Evolutionary conservation across 2,329 filamentous ascomycete genomes (phyloP).

Genomic region (Penicillium sp.): DNA sequence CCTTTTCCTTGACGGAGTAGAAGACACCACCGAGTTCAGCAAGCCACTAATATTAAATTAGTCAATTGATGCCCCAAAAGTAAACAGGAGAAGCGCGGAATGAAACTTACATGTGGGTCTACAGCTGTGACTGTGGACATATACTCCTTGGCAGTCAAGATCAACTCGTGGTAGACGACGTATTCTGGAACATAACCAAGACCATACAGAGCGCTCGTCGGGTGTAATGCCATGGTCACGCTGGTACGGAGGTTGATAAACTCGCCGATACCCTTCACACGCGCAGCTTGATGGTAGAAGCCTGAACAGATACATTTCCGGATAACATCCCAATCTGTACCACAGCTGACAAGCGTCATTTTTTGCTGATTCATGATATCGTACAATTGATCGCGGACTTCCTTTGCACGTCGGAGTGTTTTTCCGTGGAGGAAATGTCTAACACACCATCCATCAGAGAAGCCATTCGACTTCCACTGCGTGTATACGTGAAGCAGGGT

Average conservation of each 20-base stretch:
- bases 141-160: constrained; percentile 95
- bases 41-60: constrained; percentile 62
- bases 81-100: background rate
- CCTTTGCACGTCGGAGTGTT: constrained; percentile 83
- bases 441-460: constrained; percentile 87
- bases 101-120: constrained; percentile 69
- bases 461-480: constrained; percentile 90
- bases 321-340: constrained; percentile 95
- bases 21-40: constrained; percentile 96
- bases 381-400: constrained; percentile 88
- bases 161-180: constrained; percentile 96
- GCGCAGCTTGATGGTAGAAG: constrained; percentile 97
- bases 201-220: constrained; percentile 89
- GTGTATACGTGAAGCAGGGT: constrained; percentile 94
- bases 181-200: constrained; percentile 94
- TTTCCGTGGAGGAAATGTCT: constrained; percentile 96
- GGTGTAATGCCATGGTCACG: constrained; percentile 91
- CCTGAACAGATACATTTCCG: constrained; percentile 96
- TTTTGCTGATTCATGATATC: constrained; percentile 96
- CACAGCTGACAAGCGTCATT: constrained; percentile 83
- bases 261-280: constrained; percentile 93
- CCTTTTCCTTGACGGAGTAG: constrained; percentile 96
- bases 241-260: constrained; percentile 96
- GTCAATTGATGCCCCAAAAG: background rate
- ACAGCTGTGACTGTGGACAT: constrained; percentile 97